Conservation (phyloP, 371 early-diverging fungal genomes). For the Syncephalastrum monosporum region DNA sequence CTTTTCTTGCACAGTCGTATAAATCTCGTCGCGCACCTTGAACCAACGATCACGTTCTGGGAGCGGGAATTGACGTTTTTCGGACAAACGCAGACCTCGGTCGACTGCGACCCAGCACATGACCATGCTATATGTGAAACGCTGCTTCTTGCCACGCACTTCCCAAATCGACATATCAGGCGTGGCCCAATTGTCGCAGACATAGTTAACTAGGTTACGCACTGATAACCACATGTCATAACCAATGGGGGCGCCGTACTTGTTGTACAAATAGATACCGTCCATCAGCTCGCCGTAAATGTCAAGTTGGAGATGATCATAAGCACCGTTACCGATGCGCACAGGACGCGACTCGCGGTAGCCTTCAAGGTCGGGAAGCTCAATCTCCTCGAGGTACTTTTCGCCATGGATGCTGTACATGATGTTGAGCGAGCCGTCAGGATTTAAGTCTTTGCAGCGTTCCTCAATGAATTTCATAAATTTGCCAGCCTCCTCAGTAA, state of each 20-base stretch:
- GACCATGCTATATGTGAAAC: slow-evolving; percentile 76
- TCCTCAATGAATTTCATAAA: slow-evolving; percentile 72
- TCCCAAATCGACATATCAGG: slow-evolving; percentile 87
- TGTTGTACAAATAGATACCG: slow-evolving; percentile 81
- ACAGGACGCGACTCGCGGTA: slow-evolving; percentile 78
- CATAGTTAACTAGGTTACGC: slow-evolving; percentile 68
- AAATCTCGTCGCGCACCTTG: slow-evolving; percentile 64
- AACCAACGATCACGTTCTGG: slow-evolving; percentile 60
- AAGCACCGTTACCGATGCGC: slow-evolving; percentile 83
- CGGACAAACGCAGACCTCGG: slow-evolving; percentile 72
- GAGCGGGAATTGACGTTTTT: slow-evolving; percentile 79
- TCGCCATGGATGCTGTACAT: slow-evolving; percentile 83
- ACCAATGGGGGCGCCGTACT: slow-evolving; percentile 71
- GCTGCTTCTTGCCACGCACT: slow-evolving; percentile 64
- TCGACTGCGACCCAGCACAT: slow-evolving; percentile 90
- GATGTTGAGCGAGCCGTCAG: slow-evolving; percentile 75
- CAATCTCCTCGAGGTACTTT: slow-evolving; percentile 59
- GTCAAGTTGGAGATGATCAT: slow-evolving; percentile 79
- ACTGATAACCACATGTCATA: slow-evolving; percentile 78
- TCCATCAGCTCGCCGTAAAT: slow-evolving; percentile 85
- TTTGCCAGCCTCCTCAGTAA: slow-evolving; percentile 67
- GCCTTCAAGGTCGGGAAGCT: slow-evolving; percentile 71
- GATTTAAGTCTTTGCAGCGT: slow-evolving; percentile 61
- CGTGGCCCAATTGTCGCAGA: slow-evolving; percentile 62
- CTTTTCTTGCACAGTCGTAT: slow-evolving; percentile 66